A percentile compares a stretch with the other conserved stretches of the same genome.
phyloP scores from a whole-genome alignment of 176 grass and related monocot genomes.

The Cenchrus americanus region DNA sequence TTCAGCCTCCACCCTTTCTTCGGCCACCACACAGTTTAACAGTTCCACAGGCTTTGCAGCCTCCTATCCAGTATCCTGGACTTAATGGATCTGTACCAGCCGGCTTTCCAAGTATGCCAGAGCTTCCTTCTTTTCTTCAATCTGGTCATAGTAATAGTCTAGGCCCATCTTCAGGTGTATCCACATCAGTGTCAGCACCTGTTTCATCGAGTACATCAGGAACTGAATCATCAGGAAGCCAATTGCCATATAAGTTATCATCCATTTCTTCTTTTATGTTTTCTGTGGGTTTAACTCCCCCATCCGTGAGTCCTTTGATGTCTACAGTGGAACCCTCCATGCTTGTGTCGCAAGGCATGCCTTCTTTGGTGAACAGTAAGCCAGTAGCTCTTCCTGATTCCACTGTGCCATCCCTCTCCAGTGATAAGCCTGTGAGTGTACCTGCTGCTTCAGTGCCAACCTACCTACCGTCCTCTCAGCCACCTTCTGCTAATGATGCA shows the following conservation, averaged over 20 bases:
- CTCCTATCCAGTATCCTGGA: conserved; percentile 61
- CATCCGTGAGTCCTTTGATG: conserved; percentile 41
- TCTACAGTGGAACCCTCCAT: conserved; percentile 40
- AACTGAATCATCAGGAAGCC: conserved; percentile 59
- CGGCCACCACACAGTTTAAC: conserved; percentile 58
- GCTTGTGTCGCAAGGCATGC: conserved; percentile 35
- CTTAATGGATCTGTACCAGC: conserved; percentile 57
- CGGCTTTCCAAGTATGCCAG: conserved; percentile 69
- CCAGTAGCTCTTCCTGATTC: conserved; percentile 35
- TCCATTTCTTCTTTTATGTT: conserved; percentile 41
- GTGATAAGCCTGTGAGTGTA: conserved; percentile 48
- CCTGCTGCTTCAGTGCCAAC: conserved; percentile 29
- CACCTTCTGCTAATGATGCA: conserved; percentile 33
- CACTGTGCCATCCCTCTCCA: conserved; percentile 44
- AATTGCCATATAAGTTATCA: conserved; percentile 55
- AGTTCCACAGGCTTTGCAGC: conserved; percentile 58
- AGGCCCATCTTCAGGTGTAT: conserved; percentile 48
- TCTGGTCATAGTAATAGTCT: conserved; percentile 50
- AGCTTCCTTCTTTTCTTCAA: conserved; percentile 73
- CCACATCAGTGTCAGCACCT: conserved; percentile 35
- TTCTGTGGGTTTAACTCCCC: conserved; percentile 50
- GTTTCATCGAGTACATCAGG: conserved; percentile 48
- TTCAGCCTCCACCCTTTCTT: conserved; percentile 62
- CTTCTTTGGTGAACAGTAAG: conserved; percentile 50
- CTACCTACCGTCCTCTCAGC: conserved; percentile 49